A percentile compares a stretch with the other conserved stretches of the same genome.
These are phyloP conservation scores for Podaxis sp. DNA, from an alignment of 768 basidiomycete genomes.

Conservation along the genomic window DNA sequence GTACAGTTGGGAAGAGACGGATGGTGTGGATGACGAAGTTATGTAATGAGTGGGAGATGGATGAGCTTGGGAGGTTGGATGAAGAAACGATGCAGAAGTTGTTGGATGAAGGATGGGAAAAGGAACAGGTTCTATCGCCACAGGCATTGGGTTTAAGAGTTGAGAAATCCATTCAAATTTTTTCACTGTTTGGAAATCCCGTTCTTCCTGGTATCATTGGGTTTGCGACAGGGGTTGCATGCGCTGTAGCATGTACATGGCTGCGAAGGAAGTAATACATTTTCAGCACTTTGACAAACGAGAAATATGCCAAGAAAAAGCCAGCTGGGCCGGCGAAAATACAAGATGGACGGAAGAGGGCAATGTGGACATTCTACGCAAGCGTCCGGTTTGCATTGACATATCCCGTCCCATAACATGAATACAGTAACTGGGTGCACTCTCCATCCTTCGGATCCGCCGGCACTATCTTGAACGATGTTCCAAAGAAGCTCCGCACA, in stretches of 20 bases:
- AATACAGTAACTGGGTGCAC: slow-evolving; percentile 66
- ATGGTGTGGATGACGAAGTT: slow-evolving; percentile 93
- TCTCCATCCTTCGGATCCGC: slow-evolving; percentile 48
- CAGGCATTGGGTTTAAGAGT: background rate
- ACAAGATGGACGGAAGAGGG: background rate
- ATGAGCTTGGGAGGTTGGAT: slow-evolving; percentile 70
- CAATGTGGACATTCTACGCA: slow-evolving; percentile 36
- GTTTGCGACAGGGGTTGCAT: background rate
- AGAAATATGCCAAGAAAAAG: background rate
- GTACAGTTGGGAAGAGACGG: slow-evolving; percentile 65
- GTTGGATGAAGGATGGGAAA: slow-evolving; percentile 86
- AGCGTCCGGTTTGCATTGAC: slow-evolving; percentile 81
- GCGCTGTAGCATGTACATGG: background rate
- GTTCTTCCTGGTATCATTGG: slow-evolving; percentile 6
- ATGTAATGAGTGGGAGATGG: slow-evolving; percentile 83
- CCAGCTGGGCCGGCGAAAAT: background rate
- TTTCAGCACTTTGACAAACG: background rate
- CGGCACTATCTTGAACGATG: slow-evolving; percentile 85
- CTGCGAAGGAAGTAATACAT: background rate
- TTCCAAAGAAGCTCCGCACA: slow-evolving; percentile 77
- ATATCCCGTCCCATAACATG: slow-evolving; percentile 91
- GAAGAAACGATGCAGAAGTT: slow-evolving; percentile 59
- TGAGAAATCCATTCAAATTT: background rate
- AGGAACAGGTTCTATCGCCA: slow-evolving; percentile 36
- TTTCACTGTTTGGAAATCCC: background rate